Evolutionary conservation across 768 basidiomycete species (phyloP), one percentile per base, ranked within the genome.

Genomic region (Grammothele lineata): DNA sequence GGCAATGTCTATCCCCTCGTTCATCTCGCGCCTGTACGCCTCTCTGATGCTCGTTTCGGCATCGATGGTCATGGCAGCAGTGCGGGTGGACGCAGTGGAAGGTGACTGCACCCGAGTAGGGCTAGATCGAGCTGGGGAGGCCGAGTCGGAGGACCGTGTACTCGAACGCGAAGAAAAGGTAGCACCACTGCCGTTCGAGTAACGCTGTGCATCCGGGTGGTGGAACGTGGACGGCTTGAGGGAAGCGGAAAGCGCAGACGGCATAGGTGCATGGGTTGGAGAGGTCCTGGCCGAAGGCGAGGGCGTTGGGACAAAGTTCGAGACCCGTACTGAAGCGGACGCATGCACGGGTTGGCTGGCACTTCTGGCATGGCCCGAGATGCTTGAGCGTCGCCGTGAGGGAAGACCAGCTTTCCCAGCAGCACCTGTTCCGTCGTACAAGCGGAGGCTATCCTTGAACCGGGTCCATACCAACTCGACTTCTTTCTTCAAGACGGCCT

Each of bases 241-340:
- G 26, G 86, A 87, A n/a, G 77, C 78, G 17, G 86, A 87, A 35
- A 89, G 75, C 5, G 81, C 78, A 43, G 86, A 89, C 9, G 18
- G 51, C 37, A 47, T 30, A 8, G 40, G 32, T 19, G 37, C 26
- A 12, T 41, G 42, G 14, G n/a, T 18, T 2, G 41, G 58, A 27
- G 43, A 30, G 4, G 42, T 40, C 33, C 66, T 59, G 36, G 74
- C 68, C 48, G 70, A 62, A 25, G 73, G 45, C 24, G 63, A 56
- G 48, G 70, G 51, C 47, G 62, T 68, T 26, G 86, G 85, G 19
- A 76, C 64, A 59, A 88, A 88, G 54, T 73, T 73, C 54, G 71
- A 73, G 51, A 85, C 68, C 7, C 75, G 57, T 44, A 68, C 61
- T 54, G 62, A 62, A 11, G 58, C 59, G 22, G 56, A 34, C 26